Evolutionary conservation across 164 flowering plant genomes (phyloP).

Genomic region (Dillenia turbinata): DNA sequence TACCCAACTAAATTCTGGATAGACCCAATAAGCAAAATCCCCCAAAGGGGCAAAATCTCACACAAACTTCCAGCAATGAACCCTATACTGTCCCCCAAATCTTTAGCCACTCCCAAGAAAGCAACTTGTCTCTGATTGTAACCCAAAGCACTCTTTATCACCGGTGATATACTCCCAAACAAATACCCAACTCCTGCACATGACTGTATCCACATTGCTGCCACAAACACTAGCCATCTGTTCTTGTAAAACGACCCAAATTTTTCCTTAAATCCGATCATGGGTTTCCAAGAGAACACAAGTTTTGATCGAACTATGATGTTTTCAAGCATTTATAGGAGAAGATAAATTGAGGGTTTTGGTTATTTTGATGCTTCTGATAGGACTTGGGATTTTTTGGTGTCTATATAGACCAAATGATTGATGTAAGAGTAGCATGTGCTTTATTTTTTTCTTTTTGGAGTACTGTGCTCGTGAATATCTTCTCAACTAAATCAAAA

Average conservation of each 20-base stretch:
- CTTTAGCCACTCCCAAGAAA: constrained; percentile 57
- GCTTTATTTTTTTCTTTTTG: too few species aligned
- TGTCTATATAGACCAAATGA: too few species aligned
- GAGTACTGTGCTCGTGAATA: too few species aligned
- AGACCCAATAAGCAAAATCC: constrained; percentile 33
- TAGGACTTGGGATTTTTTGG: too few species aligned
- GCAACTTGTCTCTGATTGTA: constrained; percentile 47
- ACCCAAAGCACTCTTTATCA: constrained; percentile 49
- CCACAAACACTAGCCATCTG: constrained; percentile 46
- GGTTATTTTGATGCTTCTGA: too few species aligned
- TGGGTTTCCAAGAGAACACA: too few species aligned
- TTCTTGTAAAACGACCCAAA: background rate
- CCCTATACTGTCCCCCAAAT: constrained; percentile 49
- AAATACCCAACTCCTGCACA: constrained; percentile 39
- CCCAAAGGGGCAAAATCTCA: constrained; percentile 54
- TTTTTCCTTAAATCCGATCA: too few species aligned
- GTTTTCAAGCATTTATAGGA: too few species aligned
- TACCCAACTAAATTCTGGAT: constrained; percentile 38
- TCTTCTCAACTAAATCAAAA: too few species aligned
- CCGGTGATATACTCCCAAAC: constrained; percentile 41
- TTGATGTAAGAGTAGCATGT: too few species aligned
- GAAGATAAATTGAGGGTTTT: too few species aligned
- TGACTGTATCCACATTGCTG: constrained; percentile 49
- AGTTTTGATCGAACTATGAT: too few species aligned
- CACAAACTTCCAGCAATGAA: constrained; percentile 47